Evolutionary conservation across 2,329 filamentous ascomycete species (phyloP).

Genomic region (Cladobotryum protrusum): DNA sequence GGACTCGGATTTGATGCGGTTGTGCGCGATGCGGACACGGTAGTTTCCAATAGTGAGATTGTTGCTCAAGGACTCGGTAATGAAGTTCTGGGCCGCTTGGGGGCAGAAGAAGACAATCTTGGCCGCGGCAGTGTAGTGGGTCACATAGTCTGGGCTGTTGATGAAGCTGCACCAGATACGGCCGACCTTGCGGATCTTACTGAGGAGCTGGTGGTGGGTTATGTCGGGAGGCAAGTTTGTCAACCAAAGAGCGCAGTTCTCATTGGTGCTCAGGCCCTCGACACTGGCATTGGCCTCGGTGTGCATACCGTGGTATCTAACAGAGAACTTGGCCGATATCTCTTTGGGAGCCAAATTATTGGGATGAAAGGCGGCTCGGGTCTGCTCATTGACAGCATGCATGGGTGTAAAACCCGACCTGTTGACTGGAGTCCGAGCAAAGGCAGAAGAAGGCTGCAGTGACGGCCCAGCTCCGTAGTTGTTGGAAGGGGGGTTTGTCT

Average conservation of each 20-base stretch:
- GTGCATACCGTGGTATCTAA: constrained; percentile 32
- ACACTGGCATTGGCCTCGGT: constrained; percentile 30
- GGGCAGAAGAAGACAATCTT: constrained; percentile 46
- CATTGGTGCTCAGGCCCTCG: constrained; percentile 21
- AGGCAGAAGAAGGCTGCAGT: too few relatives aligned
- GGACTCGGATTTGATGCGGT: constrained; percentile 41
- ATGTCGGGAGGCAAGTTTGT: constrained; percentile 42
- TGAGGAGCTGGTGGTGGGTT: constrained; percentile 38
- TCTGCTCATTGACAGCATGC: constrained; percentile 16
- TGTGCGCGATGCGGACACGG: constrained; percentile 36
- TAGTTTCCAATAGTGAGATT: constrained; percentile 33
- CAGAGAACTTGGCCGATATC: constrained; percentile 22
- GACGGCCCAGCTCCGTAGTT: too few relatives aligned
- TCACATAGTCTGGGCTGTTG: constrained; percentile 38
- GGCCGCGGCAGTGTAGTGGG: constrained; percentile 36
- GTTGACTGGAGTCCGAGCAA: neutral
- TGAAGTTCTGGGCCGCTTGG: constrained; percentile 28
- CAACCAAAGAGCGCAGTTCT: constrained; percentile 49
- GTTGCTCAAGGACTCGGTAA: constrained; percentile 17
- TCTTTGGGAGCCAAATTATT: neutral
- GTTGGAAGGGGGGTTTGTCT: too few relatives aligned
- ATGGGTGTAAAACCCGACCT: constrained; percentile 16
- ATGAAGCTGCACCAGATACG: constrained; percentile 47
- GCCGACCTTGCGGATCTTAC: constrained; percentile 38
- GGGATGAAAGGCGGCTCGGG: constrained; percentile 1